Evolutionary conservation across 2,329 filamentous ascomycete species (phyloP).

Genomic region (Cephalotrichum gorgonifer): DNA sequence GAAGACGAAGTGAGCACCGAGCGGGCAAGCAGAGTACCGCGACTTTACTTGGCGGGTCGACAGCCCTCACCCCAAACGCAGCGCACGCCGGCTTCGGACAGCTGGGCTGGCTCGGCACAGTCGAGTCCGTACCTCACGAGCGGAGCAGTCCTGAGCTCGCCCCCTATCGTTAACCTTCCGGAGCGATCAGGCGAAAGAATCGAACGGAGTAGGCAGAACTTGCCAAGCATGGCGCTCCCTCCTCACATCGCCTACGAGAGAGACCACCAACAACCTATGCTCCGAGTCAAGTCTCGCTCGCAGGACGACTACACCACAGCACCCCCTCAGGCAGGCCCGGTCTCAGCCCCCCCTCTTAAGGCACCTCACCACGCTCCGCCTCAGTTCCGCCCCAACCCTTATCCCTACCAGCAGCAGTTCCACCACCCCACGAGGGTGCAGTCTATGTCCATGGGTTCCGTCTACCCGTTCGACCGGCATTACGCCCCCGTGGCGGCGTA

Average conservation of each 20-base stretch:
- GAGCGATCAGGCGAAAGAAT: conserved; percentile 20
- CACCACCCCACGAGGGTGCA: conserved; percentile 34
- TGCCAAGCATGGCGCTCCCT: conserved; percentile 28
- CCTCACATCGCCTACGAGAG: conserved; percentile 25
- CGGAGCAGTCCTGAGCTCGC: conserved; percentile 17
- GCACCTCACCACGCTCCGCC: conserved; percentile 12
- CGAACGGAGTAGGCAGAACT: conserved; percentile 24
- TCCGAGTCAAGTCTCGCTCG: conserved; percentile 17
- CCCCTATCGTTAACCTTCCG: conserved; percentile 18
- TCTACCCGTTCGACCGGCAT: conserved; percentile 14
- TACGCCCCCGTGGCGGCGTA: conserved; percentile 33
- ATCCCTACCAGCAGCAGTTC: conserved; percentile 22
- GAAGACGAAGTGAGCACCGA: conserved; percentile 28
- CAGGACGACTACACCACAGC: conserved; percentile 25
- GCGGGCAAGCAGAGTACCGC: conserved; percentile 32
- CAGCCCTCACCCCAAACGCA: conserved; percentile 20
- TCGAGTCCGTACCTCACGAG: conserved; percentile 23
- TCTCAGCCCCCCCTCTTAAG: conserved; percentile 19
- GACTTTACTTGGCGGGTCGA: conserved; percentile 27
- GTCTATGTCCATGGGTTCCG: conserved; percentile 33
- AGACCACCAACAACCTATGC: conserved; percentile 17
- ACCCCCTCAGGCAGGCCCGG: conserved; percentile 6
- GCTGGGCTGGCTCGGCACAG: conserved; percentile 22
- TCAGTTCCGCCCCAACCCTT: conserved; percentile 24
- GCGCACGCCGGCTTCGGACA: conserved; percentile 18